Conservation (phyloP, 2,329 filamentous ascomycete species). For the Hypoxylon sp. region DNA sequence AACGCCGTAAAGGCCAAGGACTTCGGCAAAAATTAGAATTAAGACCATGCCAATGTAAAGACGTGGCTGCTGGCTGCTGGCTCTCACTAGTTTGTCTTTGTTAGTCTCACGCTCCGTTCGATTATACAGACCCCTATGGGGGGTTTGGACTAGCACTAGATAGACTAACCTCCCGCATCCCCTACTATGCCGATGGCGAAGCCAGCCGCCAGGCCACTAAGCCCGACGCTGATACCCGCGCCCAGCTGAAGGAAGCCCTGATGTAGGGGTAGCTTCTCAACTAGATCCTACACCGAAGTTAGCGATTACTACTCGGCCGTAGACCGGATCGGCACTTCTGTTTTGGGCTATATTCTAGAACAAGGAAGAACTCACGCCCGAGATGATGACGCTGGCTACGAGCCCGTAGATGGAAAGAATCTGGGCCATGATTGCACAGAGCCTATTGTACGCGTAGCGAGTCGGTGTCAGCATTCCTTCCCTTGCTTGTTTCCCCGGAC, state of each 20-base stretch:
- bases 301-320: constrained; percentile 2
- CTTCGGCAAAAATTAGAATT: constrained; percentile 65
- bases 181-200: constrained; percentile 65
- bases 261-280: constrained; percentile 61
- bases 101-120: constrained; percentile 1
- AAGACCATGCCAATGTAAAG: constrained; percentile 64
- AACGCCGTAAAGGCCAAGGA: constrained; percentile 60
- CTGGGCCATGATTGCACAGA: constrained; percentile 64
- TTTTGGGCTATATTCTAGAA: background rate
- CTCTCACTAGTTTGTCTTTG: constrained; percentile 55
- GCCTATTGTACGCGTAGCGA: constrained; percentile 32
- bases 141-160: background rate
- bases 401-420: constrained; percentile 65
- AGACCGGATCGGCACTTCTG: background rate
- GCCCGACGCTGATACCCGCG: constrained; percentile 61
- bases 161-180: constrained; percentile 60
- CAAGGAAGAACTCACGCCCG: constrained; percentile 44
- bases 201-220: constrained; percentile 63
- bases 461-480: constrained; percentile 26
- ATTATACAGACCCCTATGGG: background rate
- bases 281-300: constrained; percentile 47
- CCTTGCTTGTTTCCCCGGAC: background rate
- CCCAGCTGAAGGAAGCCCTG: constrained; percentile 62
- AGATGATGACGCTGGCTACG: constrained; percentile 63
- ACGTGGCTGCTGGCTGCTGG: constrained; percentile 63